Percentiles rank a stretch among this genome's conserved stretches.
phyloP scores from a whole-genome alignment of 2,329 filamentous ascomycete genomes.

The Fusarium keratoplasticum region DNA sequence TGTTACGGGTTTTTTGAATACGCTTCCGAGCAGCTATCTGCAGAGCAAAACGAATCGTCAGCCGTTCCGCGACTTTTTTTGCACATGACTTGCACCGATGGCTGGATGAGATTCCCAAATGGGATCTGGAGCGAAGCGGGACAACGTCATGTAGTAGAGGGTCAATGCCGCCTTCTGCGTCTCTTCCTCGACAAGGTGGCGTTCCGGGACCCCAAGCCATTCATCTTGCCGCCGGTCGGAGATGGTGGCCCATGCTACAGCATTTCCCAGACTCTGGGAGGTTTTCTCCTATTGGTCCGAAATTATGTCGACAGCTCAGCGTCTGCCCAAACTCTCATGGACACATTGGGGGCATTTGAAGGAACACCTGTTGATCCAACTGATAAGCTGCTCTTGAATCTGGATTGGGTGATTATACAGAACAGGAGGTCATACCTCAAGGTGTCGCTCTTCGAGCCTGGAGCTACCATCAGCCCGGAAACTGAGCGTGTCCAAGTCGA shows the following conservation, averaged over 20 bases:
- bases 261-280: background rate
- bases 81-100: background rate
- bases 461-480: background rate
- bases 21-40: background rate
- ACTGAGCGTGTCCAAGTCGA: background rate
- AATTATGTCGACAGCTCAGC: fast-evolving
- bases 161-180: background rate
- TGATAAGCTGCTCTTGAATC: background rate
- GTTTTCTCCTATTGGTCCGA: background rate
- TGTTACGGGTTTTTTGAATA: background rate
- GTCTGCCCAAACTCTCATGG: background rate
- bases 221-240: background rate
- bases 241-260: background rate
- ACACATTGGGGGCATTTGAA: background rate
- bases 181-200: background rate
- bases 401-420: background rate
- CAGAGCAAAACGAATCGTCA: background rate
- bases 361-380: background rate
- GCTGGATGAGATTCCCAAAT: background rate
- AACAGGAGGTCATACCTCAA: background rate
- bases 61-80: background rate
- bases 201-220: background rate
- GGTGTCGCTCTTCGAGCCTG: background rate
- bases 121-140: background rate
- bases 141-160: background rate